Base-by-base conservation (phyloP, 768 basidiomycete genomes). In the Suillus ampliporus region DNA sequence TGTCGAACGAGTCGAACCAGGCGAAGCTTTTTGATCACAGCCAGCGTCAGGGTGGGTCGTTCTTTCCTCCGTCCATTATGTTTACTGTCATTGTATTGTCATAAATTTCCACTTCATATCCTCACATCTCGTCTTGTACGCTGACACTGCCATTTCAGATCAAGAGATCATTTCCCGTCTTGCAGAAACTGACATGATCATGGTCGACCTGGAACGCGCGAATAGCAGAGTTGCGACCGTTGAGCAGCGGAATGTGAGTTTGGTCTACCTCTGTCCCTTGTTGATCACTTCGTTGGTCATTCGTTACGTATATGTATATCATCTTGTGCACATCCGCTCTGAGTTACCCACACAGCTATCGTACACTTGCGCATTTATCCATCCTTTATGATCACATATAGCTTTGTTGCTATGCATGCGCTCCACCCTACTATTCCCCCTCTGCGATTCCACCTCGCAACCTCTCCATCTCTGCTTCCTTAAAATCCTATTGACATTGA, bases 121-220 rank as follows among this genome's bases (percentile, higher is more conserved):
- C n/a, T 15, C n/a, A 28, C 52, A 7, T 44, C 10, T 23, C 37
- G 19, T 41, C 23, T 21, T 38, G 13, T 17, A 37, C 19, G 38
- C 23, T 48, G 31, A 41, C 40, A 38, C 46, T 8, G 56, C 11
- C 4, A n/a, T n/a, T 6, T 26, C 64, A 95, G 95, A 99, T 74
- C 94, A 97, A 71, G 97, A 98, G 72, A 90, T 93, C 11, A 83
- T 95, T 5, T 86, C 94, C 2, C 92, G 95, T 66, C 84, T 98
- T 23, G 90, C 92, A 0, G 97, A 99, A 73, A 84, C 97, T 61
- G 97, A 99, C 71, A 92, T 98, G 88, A 87, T 98, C 68, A 90
- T 92, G 28, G 92, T 91, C 14, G 97, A 99, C 78, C 81, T 99
- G 46, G 94, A 96, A 68, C 86, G 95, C 19, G 95, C 97, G n/a